phyloP scores from a whole-genome alignment of 2,329 filamentous ascomycete species.

The Claviceps sorghi region DNA sequence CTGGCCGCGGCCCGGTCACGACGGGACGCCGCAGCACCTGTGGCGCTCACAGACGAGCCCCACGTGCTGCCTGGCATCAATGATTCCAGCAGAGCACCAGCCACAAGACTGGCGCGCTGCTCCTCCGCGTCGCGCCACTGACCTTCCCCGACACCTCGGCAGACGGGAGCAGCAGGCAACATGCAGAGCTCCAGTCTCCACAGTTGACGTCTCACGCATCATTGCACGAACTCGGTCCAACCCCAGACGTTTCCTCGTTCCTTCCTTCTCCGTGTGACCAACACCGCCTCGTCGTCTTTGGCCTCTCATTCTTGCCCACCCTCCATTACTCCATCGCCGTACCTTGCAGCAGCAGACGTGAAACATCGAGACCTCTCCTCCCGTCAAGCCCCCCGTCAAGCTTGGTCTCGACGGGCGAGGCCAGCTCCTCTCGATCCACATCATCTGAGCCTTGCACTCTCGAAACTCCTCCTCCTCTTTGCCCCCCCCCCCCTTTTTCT shows the following conservation, averaged over 20 bases:
- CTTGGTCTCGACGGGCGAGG: not conserved
- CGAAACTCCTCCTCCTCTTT: not conserved
- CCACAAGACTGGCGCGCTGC: not conserved
- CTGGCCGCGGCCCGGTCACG: not conserved
- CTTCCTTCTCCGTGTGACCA: no score
- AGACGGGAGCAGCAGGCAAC: no score
- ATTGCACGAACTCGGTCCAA: no score
- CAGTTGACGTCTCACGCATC: no score
- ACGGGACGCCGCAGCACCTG: no score
- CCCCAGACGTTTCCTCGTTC: no score
- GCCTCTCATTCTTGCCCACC: not conserved
- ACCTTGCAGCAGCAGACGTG: no score
- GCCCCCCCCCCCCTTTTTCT: no score
- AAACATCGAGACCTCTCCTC: not conserved
- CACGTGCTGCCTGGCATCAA: no score
- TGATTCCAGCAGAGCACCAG: not conserved
- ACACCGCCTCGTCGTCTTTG: not conserved
- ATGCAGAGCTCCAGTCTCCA: no score
- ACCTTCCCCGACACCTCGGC: no score
- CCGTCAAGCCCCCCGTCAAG: not conserved
- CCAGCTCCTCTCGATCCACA: slow-evolving; percentile 1
- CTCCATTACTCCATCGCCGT: not conserved
- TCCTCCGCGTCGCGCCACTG: not conserved
- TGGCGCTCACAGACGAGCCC: no score
- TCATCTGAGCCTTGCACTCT: not conserved